Evolutionary conservation across 192 early-diverging fungal genomes (phyloP).

Genomic region (Linnemannia exigua): DNA sequence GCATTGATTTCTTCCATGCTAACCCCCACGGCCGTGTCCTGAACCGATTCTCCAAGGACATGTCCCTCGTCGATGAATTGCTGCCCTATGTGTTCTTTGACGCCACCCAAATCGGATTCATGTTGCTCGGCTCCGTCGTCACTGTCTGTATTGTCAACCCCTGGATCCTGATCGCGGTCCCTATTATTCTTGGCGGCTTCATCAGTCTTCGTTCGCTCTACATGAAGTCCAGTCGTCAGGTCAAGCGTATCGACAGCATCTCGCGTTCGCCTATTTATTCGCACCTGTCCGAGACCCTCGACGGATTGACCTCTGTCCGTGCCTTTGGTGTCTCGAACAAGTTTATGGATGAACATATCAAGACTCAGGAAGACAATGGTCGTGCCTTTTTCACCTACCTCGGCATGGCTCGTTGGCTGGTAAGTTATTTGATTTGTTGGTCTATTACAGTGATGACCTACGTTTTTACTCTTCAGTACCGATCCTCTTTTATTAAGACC

Average conservation of each 20-base stretch:
- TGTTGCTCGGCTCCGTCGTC: slow-evolving; percentile 69
- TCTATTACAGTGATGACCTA: neutral
- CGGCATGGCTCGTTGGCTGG: slow-evolving; percentile 65
- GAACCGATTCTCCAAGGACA: slow-evolving; percentile 71
- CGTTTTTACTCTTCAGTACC: too few relatives aligned
- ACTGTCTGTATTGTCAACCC: slow-evolving; percentile 71
- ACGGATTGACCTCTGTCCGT: slow-evolving; percentile 74
- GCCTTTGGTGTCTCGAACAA: slow-evolving; percentile 64
- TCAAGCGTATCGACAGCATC: slow-evolving; percentile 73
- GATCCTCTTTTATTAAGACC: neutral
- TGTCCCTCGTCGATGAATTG: slow-evolving; percentile 69
- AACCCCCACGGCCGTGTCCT: slow-evolving; percentile 72
- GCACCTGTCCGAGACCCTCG: slow-evolving; percentile 69
- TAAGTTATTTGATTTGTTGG: neutral
- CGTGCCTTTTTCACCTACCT: slow-evolving; percentile 65
- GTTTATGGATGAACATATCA: slow-evolving; percentile 65
- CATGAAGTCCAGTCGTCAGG: slow-evolving; percentile 65
- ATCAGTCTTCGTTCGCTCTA: slow-evolving; percentile 60
- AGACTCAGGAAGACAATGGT: slow-evolving; percentile 68
- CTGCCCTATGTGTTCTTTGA: slow-evolving; percentile 66
- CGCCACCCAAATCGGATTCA: slow-evolving; percentile 68
- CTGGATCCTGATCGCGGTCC: slow-evolving; percentile 63
- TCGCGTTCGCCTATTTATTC: slow-evolving; percentile 73
- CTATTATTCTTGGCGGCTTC: slow-evolving; percentile 58
- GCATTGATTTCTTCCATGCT: slow-evolving; percentile 67